Conservation (phyloP, 768 basidiomycete genomes). For the Leccinum aurantiacum region DNA sequence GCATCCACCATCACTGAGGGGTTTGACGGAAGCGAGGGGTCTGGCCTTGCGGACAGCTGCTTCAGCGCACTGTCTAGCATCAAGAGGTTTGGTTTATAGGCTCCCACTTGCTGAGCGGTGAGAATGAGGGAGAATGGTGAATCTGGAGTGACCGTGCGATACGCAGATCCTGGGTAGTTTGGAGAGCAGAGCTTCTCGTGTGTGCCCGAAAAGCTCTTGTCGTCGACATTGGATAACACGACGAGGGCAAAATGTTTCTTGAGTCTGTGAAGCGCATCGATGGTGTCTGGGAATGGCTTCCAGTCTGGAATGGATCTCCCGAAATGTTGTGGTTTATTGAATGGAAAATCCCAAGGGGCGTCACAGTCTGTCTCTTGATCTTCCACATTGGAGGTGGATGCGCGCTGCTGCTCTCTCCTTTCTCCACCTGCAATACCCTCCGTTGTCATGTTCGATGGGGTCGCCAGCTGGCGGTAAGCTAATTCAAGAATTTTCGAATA, state of each 20-base stretch:
- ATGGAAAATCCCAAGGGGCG: neutral
- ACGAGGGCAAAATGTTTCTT: slow-evolving; percentile 65
- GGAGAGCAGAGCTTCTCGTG: slow-evolving; percentile 46
- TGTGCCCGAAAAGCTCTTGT: slow-evolving; percentile 58
- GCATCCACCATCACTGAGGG: slow-evolving; percentile 31
- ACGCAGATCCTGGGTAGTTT: slow-evolving; percentile 26
- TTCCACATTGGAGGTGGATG: slow-evolving; percentile 5
- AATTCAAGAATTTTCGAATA: slow-evolving; percentile 62
- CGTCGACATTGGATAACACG: slow-evolving; percentile 77
- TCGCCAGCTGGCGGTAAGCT: slow-evolving; percentile 30
- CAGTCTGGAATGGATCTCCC: slow-evolving; percentile 61
- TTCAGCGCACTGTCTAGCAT: slow-evolving; percentile 36
- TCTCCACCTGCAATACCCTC: slow-evolving; percentile 26
- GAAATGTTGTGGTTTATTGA: slow-evolving; percentile 46
- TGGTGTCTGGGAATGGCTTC: slow-evolving; percentile 68
- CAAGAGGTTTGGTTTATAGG: slow-evolving; percentile 63
- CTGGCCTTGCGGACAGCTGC: slow-evolving; percentile 25
- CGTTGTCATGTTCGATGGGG: slow-evolving; percentile 39
- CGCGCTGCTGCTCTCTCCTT: slow-evolving; percentile 21
- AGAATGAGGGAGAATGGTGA: slow-evolving; percentile 67
- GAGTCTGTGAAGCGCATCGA: slow-evolving; percentile 56
- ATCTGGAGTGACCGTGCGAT: slow-evolving; percentile 40
- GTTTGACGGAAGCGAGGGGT: slow-evolving; percentile 20
- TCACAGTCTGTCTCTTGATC: neutral
- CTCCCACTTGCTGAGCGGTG: slow-evolving; percentile 72